Percentiles rank a stretch among this genome's conserved stretches.
Conservation (phyloP, 331 rosid species). For the Malus hybrid region DNA sequence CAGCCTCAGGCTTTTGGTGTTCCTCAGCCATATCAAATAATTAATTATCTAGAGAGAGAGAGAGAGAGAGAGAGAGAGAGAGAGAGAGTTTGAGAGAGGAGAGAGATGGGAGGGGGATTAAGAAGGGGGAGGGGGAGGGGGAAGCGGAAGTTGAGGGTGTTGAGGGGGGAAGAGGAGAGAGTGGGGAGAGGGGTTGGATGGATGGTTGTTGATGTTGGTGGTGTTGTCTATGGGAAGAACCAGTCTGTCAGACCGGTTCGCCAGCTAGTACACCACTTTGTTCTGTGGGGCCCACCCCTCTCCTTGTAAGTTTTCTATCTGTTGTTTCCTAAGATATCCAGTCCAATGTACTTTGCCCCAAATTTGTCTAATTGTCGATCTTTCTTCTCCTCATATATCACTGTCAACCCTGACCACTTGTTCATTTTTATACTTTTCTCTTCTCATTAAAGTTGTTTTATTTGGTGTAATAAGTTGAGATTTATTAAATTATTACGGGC, state of each 20-base stretch:
- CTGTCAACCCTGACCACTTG: no score
- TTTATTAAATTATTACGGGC: accelerated
- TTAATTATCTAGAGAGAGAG: background rate
- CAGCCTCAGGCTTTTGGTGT: conserved; percentile 38
- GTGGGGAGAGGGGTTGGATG: background rate
- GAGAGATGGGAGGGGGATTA: no score
- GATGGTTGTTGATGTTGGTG: conserved; percentile 15
- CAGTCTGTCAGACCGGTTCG: conserved; percentile 55
- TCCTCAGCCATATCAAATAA: conserved; percentile 51
- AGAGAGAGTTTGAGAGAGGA: background rate
- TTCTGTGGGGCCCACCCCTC: background rate
- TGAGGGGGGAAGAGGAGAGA: background rate
- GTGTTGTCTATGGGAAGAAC: conserved; percentile 25
- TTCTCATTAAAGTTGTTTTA: no score
- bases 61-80: background rate
- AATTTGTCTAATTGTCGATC: no score
- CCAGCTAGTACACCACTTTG: conserved; percentile 34
- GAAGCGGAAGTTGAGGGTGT: background rate
- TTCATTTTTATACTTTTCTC: no score
- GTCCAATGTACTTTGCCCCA: background rate
- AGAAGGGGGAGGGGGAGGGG: background rate
- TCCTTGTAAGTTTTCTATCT: no score
- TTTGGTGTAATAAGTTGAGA: no score
- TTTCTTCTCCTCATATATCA: no score
- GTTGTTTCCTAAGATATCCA: background rate